Conservation (phyloP, 805 yeast species). For the Lachancea waltii region DNA sequence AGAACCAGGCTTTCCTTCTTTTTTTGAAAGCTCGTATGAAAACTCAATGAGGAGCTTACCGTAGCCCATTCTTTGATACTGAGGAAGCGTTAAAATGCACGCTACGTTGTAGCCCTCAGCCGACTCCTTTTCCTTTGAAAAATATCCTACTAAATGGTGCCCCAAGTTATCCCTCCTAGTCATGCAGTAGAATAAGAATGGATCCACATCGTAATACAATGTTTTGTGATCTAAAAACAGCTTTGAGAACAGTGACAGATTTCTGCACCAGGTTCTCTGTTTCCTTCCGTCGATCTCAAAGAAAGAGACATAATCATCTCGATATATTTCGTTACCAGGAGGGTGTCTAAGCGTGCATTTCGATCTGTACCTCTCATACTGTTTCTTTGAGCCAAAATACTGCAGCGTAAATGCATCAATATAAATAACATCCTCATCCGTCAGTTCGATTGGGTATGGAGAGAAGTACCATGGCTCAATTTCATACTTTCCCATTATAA, state of each 20-base stretch:
- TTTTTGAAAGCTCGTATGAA: constrained; percentile 82
- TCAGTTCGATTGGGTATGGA: constrained; percentile 91
- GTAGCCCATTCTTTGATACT: constrained; percentile 91
- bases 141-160: constrained; percentile 93
- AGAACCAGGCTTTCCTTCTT: constrained; percentile 86
- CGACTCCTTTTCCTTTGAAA: constrained; percentile 93
- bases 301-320: constrained; percentile 88
- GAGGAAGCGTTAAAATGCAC: constrained; percentile 92
- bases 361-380: constrained; percentile 83
- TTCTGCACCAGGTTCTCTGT: constrained; percentile 96
- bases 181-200: constrained; percentile 94
- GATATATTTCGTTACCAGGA: constrained; percentile 95
- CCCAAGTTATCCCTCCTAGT: constrained; percentile 83
- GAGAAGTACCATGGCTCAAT: constrained; percentile 99
- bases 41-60: constrained; percentile 90
- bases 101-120: constrained; percentile 96
- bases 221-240: constrained; percentile 94
- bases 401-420: constrained; percentile 87
- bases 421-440: constrained; percentile 85
- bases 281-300: constrained; percentile 96
- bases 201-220: constrained; percentile 95
- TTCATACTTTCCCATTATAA: constrained; percentile 82
- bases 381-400: constrained; percentile 83
- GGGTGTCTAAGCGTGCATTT: constrained; percentile 92
- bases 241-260: constrained; percentile 83